Evolutionary conservation across 2,329 filamentous ascomycete species (phyloP).

Genomic region (Aureobasidium melanogenum): DNA sequence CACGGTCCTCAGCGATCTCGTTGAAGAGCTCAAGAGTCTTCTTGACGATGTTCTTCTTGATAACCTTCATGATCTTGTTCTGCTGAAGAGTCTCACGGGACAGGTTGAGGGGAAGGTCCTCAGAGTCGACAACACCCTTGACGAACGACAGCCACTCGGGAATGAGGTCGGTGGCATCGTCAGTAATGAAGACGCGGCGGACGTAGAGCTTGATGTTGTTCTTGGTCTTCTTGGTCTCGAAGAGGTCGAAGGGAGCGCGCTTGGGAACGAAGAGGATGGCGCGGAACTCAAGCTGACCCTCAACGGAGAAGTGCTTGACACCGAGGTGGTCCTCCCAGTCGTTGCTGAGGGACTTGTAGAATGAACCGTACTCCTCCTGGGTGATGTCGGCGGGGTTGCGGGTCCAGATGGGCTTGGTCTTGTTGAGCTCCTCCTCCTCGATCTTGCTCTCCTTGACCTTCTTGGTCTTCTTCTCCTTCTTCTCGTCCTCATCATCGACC

Average conservation of each 20-base stretch:
- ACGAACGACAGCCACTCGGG: constrained; percentile 99
- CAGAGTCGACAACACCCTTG: constrained; percentile 99
- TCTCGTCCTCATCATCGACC: constrained; percentile 70
- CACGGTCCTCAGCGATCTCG: constrained; percentile 98
- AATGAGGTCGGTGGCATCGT: constrained; percentile 97
- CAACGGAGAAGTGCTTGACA: constrained; percentile 99
- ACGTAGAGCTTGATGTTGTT: constrained; percentile 99
- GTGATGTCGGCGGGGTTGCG: constrained; percentile 93
- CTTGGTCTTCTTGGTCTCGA: constrained; percentile 99
- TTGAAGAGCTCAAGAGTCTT: constrained; percentile 99
- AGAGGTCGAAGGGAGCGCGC: constrained; percentile 98
- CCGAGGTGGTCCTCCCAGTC: constrained; percentile 99
- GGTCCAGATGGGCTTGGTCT: constrained; percentile 99
- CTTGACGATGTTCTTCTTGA: constrained; percentile 99
- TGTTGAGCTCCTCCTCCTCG: constrained; percentile 99
- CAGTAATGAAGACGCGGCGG: constrained; percentile 99
- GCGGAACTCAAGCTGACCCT: constrained; percentile 99
- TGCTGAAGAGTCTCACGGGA: constrained; percentile 99
- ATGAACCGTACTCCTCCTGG: constrained; percentile 92
- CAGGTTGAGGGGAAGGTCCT: constrained; percentile 98
- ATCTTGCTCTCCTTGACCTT: constrained; percentile 98
- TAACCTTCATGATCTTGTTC: constrained; percentile 99
- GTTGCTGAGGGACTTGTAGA: constrained; percentile 99
- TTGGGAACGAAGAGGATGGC: constrained; percentile 99
- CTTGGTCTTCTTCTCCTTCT: constrained; percentile 91